These are phyloP conservation scores for Hypholoma fasciculare DNA, from an alignment of 768 basidiomycete genomes.

Conservation along the genomic window DNA sequence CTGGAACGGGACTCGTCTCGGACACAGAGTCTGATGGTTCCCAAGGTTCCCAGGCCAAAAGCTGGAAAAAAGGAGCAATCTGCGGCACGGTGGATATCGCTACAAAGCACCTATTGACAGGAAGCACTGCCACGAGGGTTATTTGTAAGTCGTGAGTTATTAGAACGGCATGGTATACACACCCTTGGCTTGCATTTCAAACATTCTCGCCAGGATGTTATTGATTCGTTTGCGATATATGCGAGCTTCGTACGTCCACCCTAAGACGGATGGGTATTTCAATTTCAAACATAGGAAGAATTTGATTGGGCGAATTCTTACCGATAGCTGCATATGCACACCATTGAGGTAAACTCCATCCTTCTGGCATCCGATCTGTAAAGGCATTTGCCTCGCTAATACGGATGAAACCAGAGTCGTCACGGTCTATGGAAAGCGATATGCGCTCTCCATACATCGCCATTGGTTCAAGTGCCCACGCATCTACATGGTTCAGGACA, in stretches of 20 bases:
- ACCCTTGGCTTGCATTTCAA: constrained; percentile 18
- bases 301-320: not conserved
- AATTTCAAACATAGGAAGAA: not conserved
- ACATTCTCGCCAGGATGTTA: constrained; percentile 9
- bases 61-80: not conserved
- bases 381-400: constrained; percentile 23
- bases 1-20: not conserved
- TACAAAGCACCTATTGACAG: constrained; percentile 1
- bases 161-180: not conserved
- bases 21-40: too few relatives aligned
- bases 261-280: not conserved
- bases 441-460: constrained; percentile 12
- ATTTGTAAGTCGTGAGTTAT: too few relatives aligned
- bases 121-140: not conserved
- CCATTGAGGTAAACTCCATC: constrained; percentile 22
- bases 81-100: not conserved
- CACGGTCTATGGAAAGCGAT: constrained; percentile 15
- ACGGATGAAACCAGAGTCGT: constrained; percentile 20
- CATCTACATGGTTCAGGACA: constrained; percentile 11
- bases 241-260: constrained; percentile 20
- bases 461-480: constrained; percentile 21
- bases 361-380: constrained; percentile 17
- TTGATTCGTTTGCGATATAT: constrained; percentile 20
- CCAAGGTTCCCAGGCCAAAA: constrained; percentile 4
- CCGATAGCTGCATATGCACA: constrained; percentile 21